A percentile compares a stretch with the other conserved stretches of the same genome.
phyloP scores from a whole-genome alignment of 2,329 filamentous ascomycete genomes.

The Thermoascus crustaceus region DNA sequence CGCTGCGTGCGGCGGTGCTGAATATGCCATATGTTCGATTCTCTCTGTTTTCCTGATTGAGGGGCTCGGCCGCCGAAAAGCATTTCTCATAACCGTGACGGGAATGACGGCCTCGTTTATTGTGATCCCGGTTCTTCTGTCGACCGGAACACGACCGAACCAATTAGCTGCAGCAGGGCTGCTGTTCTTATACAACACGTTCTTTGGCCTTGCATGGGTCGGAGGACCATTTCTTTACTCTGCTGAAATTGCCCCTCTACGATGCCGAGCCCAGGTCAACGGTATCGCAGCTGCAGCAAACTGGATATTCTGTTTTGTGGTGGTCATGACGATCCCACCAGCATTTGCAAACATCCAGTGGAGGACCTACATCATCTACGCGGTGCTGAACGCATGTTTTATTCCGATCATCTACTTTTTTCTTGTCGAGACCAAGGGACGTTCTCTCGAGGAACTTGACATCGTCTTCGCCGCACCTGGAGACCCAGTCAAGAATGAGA shows the following conservation, averaged over 20 bases:
- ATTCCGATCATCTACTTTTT: constrained; percentile 20
- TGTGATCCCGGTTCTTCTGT: constrained; percentile 9
- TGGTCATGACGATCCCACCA: constrained; percentile 12
- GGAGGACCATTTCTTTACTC: too few species aligned
- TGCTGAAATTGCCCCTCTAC: too few species aligned
- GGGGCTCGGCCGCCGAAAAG: constrained; percentile 6
- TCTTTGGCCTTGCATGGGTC: too few species aligned
- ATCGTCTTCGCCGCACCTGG: too few species aligned
- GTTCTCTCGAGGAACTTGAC: too few species aligned
- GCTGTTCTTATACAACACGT: too few species aligned
- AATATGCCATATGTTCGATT: constrained; percentile 8
- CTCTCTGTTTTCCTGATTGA: constrained; percentile 9
- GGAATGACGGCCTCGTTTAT: constrained; percentile 9
- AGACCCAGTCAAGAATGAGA: constrained; percentile 3
- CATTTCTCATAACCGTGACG: constrained; percentile 6
- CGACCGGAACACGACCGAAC: too few species aligned
- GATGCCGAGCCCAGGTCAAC: neutral
- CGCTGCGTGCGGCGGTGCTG: constrained; percentile 7
- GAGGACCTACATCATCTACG: constrained; percentile 26
- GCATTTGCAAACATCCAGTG: constrained; percentile 36
- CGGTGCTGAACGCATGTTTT: constrained; percentile 19
- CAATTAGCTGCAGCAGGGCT: too few species aligned
- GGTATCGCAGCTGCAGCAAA: constrained; percentile 10
- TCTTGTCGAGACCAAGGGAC: too few species aligned
- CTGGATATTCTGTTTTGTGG: constrained; percentile 14